These are phyloP conservation scores for Spencermartinsiella europaea DNA, from an alignment of 805 yeast genomes.

Conservation along the genomic window DNA sequence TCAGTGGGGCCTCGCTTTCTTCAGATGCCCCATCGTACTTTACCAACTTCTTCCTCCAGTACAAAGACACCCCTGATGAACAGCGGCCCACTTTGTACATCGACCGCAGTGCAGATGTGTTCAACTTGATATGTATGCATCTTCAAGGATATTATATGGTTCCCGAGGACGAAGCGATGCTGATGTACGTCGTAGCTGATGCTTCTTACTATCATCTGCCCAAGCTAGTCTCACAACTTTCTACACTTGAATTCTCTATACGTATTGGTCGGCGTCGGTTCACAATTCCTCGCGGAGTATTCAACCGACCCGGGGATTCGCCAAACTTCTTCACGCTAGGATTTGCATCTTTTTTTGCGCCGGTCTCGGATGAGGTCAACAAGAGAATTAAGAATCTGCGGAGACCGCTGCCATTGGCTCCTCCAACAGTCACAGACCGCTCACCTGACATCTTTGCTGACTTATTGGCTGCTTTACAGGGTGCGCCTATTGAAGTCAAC, in stretches of 20 bases:
- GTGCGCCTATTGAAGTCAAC: conserved; percentile 44
- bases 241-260: conserved; percentile 50
- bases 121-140: conserved; percentile 62
- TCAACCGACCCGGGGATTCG: conserved; percentile 57
- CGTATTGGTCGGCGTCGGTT: conserved; percentile 58
- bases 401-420: conserved; percentile 75
- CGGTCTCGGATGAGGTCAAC: not conserved
- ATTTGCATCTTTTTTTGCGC: conserved; percentile 44
- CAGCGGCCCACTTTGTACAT: conserved; percentile 44
- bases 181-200: conserved; percentile 59
- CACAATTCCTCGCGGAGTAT: conserved; percentile 50
- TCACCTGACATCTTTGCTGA: conserved; percentile 51
- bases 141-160: conserved; percentile 64
- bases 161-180: conserved; percentile 56
- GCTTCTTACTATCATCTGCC: conserved; percentile 66
- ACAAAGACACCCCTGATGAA: conserved; percentile 31
- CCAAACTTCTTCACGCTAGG: conserved; percentile 75
- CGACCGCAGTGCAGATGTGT: conserved; percentile 69
- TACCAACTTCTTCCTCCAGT: conserved; percentile 54
- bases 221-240: conserved; percentile 45
- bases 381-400: conserved; percentile 36
- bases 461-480: conserved; percentile 51
- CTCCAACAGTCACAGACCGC: conserved; percentile 47
- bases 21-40: conserved; percentile 88
- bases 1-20: conserved; percentile 79